phyloP scores from a whole-genome alignment of 2,329 filamentous ascomycete genomes.

The Grosmannia clavigera region DNA sequence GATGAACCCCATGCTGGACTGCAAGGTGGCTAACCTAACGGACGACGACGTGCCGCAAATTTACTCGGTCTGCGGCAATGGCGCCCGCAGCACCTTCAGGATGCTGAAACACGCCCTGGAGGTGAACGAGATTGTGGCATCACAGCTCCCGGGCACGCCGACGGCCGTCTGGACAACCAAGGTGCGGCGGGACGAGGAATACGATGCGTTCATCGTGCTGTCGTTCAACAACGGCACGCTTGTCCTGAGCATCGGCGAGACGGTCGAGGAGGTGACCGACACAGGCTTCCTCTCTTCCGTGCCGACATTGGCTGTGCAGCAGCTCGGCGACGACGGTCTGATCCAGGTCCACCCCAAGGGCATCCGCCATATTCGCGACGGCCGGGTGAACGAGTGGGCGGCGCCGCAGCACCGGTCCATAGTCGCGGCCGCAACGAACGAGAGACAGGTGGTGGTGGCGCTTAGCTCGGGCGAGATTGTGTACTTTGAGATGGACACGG shows the following conservation, averaged over 20 bases:
- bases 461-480: conserved; percentile 93
- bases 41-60: conserved; percentile 94
- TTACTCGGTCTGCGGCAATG: conserved; percentile 80
- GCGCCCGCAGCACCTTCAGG: conserved; percentile 79
- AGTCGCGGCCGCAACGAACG: conserved; percentile 85
- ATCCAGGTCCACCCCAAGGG: conserved; percentile 95
- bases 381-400: conserved; percentile 82
- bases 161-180: conserved; percentile 94
- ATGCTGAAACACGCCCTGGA: conserved; percentile 87
- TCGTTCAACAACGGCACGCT: conserved; percentile 84
- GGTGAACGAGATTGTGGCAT: conserved; percentile 92
- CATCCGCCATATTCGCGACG: conserved; percentile 74
- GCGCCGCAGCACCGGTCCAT: conserved; percentile 90
- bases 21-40: conserved; percentile 81
- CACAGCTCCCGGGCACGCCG: conserved; percentile 76
- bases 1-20: conserved; percentile 83
- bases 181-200: conserved; percentile 66
- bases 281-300: conserved; percentile 84
- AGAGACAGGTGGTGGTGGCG: conserved; percentile 84
- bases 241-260: conserved; percentile 90
- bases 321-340: conserved; percentile 83
- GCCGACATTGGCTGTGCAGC: conserved; percentile 82
- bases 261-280: conserved; percentile 88
- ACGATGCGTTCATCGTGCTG: conserved; percentile 90
- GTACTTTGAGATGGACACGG: conserved; percentile 93